phyloP scores from a whole-genome alignment of 345 rosid genomes.

The Salix purpurea region DNA sequence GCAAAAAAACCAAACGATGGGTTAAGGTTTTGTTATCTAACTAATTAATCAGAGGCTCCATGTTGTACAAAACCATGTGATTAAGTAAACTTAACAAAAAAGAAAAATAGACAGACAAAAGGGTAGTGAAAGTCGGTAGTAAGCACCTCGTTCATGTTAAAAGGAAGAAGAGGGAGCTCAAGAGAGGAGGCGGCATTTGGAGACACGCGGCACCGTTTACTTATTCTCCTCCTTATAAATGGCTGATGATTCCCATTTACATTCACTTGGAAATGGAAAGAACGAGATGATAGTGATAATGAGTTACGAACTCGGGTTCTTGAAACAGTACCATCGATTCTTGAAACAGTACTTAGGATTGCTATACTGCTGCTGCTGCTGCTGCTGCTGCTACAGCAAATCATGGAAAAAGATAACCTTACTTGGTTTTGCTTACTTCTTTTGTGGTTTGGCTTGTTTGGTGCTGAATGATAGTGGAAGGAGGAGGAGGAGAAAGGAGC shows the following conservation, averaged over 20 bases:
- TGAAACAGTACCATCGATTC: neutral
- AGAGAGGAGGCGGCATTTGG: neutral
- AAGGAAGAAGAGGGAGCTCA: constrained; percentile 14
- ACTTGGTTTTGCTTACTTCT: too few species aligned
- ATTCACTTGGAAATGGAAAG: neutral
- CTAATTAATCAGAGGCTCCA: too few species aligned
- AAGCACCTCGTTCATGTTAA: neutral
- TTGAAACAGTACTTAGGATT: neutral
- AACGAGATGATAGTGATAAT: neutral
- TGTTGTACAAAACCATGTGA: too few species aligned
- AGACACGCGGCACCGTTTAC: neutral
- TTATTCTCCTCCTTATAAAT: neutral
- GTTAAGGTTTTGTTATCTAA: too few species aligned
- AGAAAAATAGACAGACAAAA: neutral
- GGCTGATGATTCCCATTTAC: neutral
- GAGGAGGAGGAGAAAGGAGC: too few species aligned
- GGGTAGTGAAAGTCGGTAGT: neutral
- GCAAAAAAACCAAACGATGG: too few species aligned
- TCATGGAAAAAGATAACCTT: neutral
- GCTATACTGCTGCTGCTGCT: neutral
- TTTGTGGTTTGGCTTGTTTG: too few species aligned
- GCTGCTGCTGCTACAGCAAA: neutral
- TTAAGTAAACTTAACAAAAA: neutral
- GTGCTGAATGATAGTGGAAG: too few species aligned
- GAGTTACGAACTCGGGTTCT: neutral